Evolutionary conservation across 176 grass and related monocot species (phyloP).

Genomic region (Oryza longistaminata): DNA sequence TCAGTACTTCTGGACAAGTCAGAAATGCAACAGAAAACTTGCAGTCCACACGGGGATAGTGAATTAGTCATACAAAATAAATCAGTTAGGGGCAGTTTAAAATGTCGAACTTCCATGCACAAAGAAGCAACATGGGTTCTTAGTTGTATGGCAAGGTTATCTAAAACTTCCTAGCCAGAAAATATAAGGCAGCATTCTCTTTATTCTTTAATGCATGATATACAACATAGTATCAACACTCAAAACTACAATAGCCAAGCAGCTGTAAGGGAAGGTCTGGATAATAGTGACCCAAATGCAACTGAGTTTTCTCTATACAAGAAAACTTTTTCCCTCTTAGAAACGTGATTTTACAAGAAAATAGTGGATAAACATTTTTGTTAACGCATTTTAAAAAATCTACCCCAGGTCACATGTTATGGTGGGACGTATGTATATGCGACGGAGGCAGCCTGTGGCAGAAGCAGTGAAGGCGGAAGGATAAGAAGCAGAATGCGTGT

Average conservation of each 20-base stretch:
- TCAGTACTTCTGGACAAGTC: background rate
- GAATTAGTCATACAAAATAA: background rate
- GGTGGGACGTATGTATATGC: too few species aligned
- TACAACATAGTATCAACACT: background rate
- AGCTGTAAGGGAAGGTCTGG: background rate
- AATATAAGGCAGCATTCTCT: background rate
- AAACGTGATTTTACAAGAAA: background rate
- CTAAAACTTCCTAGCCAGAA: background rate
- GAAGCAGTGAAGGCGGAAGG: too few species aligned
- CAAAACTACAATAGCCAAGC: background rate
- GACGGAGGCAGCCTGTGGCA: too few species aligned
- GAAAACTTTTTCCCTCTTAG: background rate
- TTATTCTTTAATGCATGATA: slow-evolving; percentile 18
- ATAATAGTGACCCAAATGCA: background rate
- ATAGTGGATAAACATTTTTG: background rate
- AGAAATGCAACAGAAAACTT: background rate
- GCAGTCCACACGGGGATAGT: background rate
- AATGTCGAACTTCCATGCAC: slow-evolving; percentile 3
- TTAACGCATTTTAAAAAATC: background rate
- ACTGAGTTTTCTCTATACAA: background rate
- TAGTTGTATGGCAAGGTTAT: slow-evolving; percentile 1
- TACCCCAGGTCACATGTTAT: background rate
- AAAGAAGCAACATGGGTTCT: background rate
- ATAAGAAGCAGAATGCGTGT: too few species aligned
- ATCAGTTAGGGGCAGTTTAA: background rate